Evolutionary conservation across 805 yeast genomes (phyloP), one percentile per base, ranked within the genome.

Genomic region (Monosporozyma siamensis): DNA sequence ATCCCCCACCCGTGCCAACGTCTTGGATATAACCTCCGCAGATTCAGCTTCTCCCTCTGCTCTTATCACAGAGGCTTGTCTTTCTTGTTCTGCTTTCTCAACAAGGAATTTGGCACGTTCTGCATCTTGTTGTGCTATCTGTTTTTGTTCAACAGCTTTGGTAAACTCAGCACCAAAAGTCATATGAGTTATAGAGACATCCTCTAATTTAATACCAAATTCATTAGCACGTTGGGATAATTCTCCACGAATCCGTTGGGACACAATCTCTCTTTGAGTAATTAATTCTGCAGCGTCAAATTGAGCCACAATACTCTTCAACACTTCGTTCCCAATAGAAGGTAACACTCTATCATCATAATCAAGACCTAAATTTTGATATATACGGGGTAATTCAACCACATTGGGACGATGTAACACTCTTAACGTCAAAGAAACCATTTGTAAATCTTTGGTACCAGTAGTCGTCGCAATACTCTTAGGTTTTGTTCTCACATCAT

Each of bases 41-140:
- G 95, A 87, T 65, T 92, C 97, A 40, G 98, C 98, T 69, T 92
- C 98, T 68, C 97, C 98, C 67, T 92, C 98, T 23, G 98, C 98
- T 57, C 97, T 79, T 52, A 92, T 89, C 55, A 92, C 87, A 38
- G 85, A 71, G 2, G 97, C 98, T 64, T 83, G 89, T 61, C 95
- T 78, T 65, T 90, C 97, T 69, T 92, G 98, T 65, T 92, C 97
- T 7, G 97, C 97, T 61, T 83, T 83, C 60, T 89, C 97, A 43
- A 92, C 97, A 41, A 86, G 71, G 60, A 78, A 92, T 58, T 82
- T 83, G 45, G 97, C 96, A 53, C 98, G 77, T 70, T 92, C 97
- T 20, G 98, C 97, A 61, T 92, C 98, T 68, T 92, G 98, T 69
- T 92, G 98, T 25, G 98, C 98, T 67, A 92, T 94, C 68, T 92